Base-by-base conservation (phyloP, 1,284 basidiomycete genomes). In the Neonothopanus nambi region DNA sequence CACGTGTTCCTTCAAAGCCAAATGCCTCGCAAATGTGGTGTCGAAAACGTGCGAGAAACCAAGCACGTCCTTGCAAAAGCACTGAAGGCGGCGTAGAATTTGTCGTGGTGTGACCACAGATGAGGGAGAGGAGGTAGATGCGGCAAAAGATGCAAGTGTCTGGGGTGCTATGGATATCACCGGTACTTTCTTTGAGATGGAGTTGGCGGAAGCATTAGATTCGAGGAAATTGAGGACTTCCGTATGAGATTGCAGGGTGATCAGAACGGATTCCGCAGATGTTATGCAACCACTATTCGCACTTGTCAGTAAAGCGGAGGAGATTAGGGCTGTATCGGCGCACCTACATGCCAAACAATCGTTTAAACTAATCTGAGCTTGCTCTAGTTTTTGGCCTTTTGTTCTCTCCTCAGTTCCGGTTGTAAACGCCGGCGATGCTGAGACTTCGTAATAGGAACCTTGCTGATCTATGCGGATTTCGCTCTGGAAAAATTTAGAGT, bases 191-290 rank as follows among this genome's bases (percentile, higher is more conserved):
- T 63, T 66, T 39, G 58, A 47, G 13, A 52, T 52, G 15, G 68
- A 65, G 39, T 70, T 66, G 48, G 66, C 59, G 35, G 72, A 64
- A 1, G 79, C 70, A 60, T 91, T 90, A 21, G 73, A 68, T 39
- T 77, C 70, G 21, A 97, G 78, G 61, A 91, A 89, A 48, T 80
- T 80, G 40, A 95, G 80, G 1, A 99, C 92, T 70, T 99, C 95
- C 21, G 85, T 84, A 66, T 98, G 95, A 13, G 93, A 96, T 71
- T 99, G 97, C 57, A 97, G 82, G n/a, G 93, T 95, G 67, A 99
- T 97, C 55, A 99, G 82, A 35, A 99, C 89, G 12, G 93, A 96
- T 77, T 99, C 96, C 33, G 96, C 96, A 44, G 95, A 97, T 1
- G 96, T 99, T 64, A 99, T 98, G 66, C 96, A 99, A 1, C 96